Evolutionary conservation across 2,329 filamentous ascomycete species (phyloP).

Genomic region (Ascocoryne sarcoides): DNA sequence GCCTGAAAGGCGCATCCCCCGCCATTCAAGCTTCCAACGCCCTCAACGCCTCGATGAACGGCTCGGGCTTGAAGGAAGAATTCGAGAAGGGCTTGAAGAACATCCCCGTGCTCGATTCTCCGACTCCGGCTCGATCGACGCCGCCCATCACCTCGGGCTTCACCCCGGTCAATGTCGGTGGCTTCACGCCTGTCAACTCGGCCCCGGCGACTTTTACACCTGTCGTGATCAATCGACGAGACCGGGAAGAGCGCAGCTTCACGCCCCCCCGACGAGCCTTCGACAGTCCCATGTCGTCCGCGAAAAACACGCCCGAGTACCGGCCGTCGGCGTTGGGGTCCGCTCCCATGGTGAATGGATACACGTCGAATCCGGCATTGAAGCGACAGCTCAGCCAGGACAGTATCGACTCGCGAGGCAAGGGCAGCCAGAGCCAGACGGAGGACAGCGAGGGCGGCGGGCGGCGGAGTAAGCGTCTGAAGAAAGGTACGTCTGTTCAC

Average conservation of each 20-base stretch:
- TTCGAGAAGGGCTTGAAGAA: conserved; percentile 27
- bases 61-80: conserved; percentile 26
- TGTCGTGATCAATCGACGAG: conserved; percentile 39
- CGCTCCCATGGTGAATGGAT: conserved; percentile 43
- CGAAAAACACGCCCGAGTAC: conserved; percentile 57
- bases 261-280: conserved; percentile 41
- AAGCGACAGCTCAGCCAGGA: conserved; percentile 70
- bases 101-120: conserved; percentile 27
- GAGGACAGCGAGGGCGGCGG: conserved; percentile 54
- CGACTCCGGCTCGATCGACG: conserved; percentile 18
- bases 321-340: conserved; percentile 45
- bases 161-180: conserved; percentile 38
- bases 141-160: conserved; percentile 26
- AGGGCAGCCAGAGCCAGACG: conserved; percentile 18
- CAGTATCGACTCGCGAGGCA: conserved; percentile 30
- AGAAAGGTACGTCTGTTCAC: conserved; percentile 67
- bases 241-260: conserved; percentile 43
- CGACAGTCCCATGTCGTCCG: conserved; percentile 53
- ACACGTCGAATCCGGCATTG: conserved; percentile 42
- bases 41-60: conserved; percentile 42
- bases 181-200: conserved; percentile 59
- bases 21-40: conserved; percentile 48
- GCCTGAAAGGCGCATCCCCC: conserved; percentile 57
- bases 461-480: conserved; percentile 84
- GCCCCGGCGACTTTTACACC: conserved; percentile 46